phyloP scores from a whole-genome alignment of 768 basidiomycete genomes.

The Hericium alpestre region DNA sequence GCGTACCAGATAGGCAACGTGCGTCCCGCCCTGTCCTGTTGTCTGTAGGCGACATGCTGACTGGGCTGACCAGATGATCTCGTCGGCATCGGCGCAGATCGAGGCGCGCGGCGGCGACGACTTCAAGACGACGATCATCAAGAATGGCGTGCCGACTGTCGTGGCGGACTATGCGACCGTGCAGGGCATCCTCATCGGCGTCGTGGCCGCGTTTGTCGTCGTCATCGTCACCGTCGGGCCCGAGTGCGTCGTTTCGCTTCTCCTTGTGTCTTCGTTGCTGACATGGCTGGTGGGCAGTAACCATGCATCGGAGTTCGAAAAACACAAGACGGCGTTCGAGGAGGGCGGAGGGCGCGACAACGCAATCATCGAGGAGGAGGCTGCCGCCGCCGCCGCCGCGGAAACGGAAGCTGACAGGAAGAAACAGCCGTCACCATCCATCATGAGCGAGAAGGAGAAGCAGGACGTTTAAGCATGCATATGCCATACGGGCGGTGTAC shows the following conservation, averaged over 20 bases:
- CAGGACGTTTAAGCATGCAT: no score
- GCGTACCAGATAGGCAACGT: constrained; percentile 34
- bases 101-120: constrained; percentile 25
- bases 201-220: constrained; percentile 5
- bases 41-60: not conserved
- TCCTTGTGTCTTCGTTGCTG: not conserved
- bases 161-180: constrained; percentile 3
- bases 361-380: constrained; percentile 22
- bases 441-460: not conserved
- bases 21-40: not conserved
- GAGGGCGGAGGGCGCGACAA: constrained; percentile 54
- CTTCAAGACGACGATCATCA: constrained; percentile 10
- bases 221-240: constrained; percentile 4
- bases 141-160: constrained; percentile 1
- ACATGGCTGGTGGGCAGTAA: not conserved
- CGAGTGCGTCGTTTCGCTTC: not conserved
- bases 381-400: not conserved
- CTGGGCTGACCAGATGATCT: constrained; percentile 25
- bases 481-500: no score
- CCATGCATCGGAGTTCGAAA: constrained; percentile 55
- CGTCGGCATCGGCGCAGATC: constrained; percentile 36
- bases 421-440: not conserved
- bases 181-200: constrained; percentile 6
- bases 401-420: not conserved
- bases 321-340: constrained; percentile 69